Evolutionary conservation across 257 asterid genomes (phyloP), one percentile per base, ranked within the genome.

Genomic region (Solanum arcanum): DNA sequence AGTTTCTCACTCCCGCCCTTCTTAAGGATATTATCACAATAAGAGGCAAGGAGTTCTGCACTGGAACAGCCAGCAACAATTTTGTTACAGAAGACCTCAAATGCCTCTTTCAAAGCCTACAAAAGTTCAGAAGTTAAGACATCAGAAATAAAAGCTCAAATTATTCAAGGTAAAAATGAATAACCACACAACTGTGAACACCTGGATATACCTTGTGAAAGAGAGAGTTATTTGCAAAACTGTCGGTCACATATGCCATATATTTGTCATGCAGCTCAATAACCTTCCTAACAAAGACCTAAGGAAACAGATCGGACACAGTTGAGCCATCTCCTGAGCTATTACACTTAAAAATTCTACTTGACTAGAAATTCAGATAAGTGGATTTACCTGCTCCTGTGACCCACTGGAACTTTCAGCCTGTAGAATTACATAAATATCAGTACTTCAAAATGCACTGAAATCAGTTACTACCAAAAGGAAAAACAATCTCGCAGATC

Each of bases 61-160:
- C 87, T 86, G 9, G 97, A 88, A 76, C 85, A 78, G 25, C 94
- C 94, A 15, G 91, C 89, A 76, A 92, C 89, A 31, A 21, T 12
- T 70, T 92, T 90, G 87, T 93, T 94, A 89, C 95, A 93, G 76
- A 93, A 93, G 69, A 86, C 87, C 86, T 90, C 96, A 82, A 94
- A 94, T 29, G 95, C 95, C 68, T 93, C 93, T 86, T 89, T 91
- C 44, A 94, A 75, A 33, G 92, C 93, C 95, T 92, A 86, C 12
- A 91, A 59, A 41, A 44, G 46, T 59, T 25, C 69, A 46, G 33
- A 41, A 73, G 11, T 56, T 74, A 21, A 82, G 60, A 39, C 29
- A 41, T 41, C 33, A 86, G 59, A 73, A 60, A 25, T 21, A 60
- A 31, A 33, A 83, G 49, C 29, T 20, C 85, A 81, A 49, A 49